Evolutionary conservation across 768 basidiomycete genomes (phyloP), one percentile per base, ranked within the genome.

Genomic region (Calocera cornea): DNA sequence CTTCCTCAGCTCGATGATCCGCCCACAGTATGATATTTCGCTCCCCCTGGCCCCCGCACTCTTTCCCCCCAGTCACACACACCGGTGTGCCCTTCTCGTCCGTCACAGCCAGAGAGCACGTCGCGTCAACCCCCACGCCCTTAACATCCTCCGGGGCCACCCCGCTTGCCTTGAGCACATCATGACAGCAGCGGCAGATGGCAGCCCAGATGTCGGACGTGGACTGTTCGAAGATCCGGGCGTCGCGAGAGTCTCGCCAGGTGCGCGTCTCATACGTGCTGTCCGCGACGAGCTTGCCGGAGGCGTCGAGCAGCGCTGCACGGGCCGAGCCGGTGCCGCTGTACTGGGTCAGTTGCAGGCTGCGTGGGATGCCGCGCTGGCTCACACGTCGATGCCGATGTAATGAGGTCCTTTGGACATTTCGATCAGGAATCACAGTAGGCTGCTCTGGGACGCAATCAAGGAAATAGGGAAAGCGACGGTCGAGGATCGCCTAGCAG

Each of bases 221-320:
- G 34, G 93, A 95, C 76, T 99, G 97, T 77, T 99, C 97, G 76
- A 97, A 99, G 79, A 98, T 94, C 67, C 88, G 83, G 75, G 92
- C 87, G 81, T 98, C 92, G 34, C 82, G 75, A 1, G 84, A 80
- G 78, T 93, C 89, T 70, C 95, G 87, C 80, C 84, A 94, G 11
- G 94, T 97, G 65, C 79, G 81, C n/a, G 88, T 97, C 24, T 85
- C 83, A 73, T 90, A 85, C 65, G 88, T 88, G 71, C 86, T 85
- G 38, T 93, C 90, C 3, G 92, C 89, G 65, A 87, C 78, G 67
- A 93, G 81, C 34, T 79, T 81, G 41, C 95, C 93, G 49, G 83
- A 80, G 22, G 77, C 72, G 66, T 84, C 83, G 69, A 95, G 84
- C 34, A 99, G 84, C 27, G 85, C 87, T 0, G 93, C 93, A 66